These are phyloP conservation scores for Cornus controversa DNA, from an alignment of 148 eudicot genomes.

Conservation along the genomic window DNA sequence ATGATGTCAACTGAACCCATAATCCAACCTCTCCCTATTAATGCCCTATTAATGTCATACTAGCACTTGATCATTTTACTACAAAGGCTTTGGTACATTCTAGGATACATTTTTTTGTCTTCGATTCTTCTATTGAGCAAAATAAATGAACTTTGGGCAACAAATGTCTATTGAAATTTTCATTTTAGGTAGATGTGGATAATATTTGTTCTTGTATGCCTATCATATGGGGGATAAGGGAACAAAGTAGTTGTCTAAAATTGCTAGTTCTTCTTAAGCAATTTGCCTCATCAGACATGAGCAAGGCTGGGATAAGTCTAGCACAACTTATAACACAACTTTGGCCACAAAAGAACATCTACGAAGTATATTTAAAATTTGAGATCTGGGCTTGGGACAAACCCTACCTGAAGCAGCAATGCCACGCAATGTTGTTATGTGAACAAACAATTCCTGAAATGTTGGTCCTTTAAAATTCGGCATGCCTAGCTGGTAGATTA, in stretches of 20 bases:
- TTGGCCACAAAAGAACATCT: neutral
- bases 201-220: neutral
- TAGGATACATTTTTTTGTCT: neutral
- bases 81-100: neutral
- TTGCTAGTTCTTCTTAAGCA: neutral
- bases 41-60: too few relatives aligned
- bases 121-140: neutral
- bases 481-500: neutral
- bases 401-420: neutral
- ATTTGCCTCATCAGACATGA: neutral
- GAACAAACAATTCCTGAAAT: neutral
- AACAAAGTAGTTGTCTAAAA: neutral
- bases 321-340: neutral
- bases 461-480: neutral
- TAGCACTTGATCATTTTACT: too few relatives aligned
- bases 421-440: neutral
- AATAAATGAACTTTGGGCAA: neutral
- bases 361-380: neutral
- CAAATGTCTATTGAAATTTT: neutral
- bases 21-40: too few relatives aligned
- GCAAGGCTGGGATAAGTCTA: neutral
- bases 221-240: neutral
- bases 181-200: neutral
- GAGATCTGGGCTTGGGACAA: neutral
- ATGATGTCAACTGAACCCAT: too few relatives aligned